A percentile compares a stretch with the other conserved stretches of the same genome.
Evolutionary conservation across 2,329 filamentous ascomycete genomes (phyloP).

Genomic region (Colletotrichum sp.): DNA sequence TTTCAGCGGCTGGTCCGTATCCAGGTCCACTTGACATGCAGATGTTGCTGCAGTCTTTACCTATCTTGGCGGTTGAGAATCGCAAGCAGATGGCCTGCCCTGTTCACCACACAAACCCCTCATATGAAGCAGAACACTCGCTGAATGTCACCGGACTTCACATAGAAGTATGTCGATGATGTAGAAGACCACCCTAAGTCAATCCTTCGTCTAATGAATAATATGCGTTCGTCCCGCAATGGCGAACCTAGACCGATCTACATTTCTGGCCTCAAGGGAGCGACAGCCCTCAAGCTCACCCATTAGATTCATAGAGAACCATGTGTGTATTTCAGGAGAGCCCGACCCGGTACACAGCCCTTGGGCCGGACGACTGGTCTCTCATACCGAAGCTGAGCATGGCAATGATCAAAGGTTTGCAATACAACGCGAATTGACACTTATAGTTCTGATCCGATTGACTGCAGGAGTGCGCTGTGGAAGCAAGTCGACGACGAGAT

Average conservation of each 20-base stretch:
- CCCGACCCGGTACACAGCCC: background rate
- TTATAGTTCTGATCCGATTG: background rate
- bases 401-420: background rate
- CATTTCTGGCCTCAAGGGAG: background rate
- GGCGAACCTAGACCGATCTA: background rate
- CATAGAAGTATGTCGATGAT: background rate
- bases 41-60: background rate
- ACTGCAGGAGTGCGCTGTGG: conserved; percentile 1
- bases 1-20: background rate
- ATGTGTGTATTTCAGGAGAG: background rate
- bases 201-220: too few relatives aligned
- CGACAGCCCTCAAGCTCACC: background rate
- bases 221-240: background rate
- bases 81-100: background rate
- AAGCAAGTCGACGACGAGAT: conserved; percentile 11
- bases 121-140: background rate
- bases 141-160: background rate
- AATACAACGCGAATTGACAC: background rate
- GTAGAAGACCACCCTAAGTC: background rate
- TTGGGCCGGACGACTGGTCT: background rate
- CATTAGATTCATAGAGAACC: background rate
- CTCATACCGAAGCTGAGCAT: background rate
- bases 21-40: background rate
- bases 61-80: background rate
- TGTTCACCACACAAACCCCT: background rate